phyloP scores from a whole-genome alignment of 2,329 filamentous ascomycete genomes.

The Penicillium oxalicum region DNA sequence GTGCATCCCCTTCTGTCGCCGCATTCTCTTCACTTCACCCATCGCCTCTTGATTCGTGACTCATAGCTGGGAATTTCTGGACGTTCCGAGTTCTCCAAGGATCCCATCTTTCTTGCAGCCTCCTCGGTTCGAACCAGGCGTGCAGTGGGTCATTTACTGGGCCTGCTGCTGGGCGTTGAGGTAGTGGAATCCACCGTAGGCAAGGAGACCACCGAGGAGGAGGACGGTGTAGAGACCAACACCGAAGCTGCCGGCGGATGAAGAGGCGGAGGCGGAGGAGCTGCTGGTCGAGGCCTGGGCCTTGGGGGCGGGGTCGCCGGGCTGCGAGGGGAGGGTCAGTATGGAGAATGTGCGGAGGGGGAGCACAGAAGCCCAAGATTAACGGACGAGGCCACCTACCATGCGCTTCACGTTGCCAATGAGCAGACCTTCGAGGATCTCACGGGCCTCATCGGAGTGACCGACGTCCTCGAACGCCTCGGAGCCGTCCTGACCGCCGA shows the following conservation, averaged over 20 bases:
- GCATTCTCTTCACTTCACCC: too few relatives aligned
- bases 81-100: too few relatives aligned
- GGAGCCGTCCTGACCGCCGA: constrained; percentile 90
- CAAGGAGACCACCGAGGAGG: constrained; percentile 67
- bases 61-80: not conserved
- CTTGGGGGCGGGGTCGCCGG: constrained; percentile 73
- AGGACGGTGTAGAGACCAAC: constrained; percentile 76
- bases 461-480: constrained; percentile 99
- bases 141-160: constrained; percentile 15
- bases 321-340: constrained; percentile 33
- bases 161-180: constrained; percentile 49
- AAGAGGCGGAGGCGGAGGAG: constrained; percentile 33
- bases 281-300: constrained; percentile 47
- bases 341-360: not conserved
- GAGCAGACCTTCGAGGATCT: constrained; percentile 74
- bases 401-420: constrained; percentile 73
- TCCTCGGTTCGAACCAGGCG: not conserved
- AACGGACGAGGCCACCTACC: constrained; percentile 44
- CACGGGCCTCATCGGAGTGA: constrained; percentile 95
- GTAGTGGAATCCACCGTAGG: constrained; percentile 82
- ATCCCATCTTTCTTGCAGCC: not conserved
- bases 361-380: not conserved
- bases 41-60: too few relatives aligned
- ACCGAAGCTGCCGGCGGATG: constrained; percentile 50
- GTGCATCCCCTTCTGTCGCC: too few relatives aligned